These are phyloP conservation scores for Xerocomellus intermedius DNA, from an alignment of 768 basidiomycete species.

Conservation along the genomic window DNA sequence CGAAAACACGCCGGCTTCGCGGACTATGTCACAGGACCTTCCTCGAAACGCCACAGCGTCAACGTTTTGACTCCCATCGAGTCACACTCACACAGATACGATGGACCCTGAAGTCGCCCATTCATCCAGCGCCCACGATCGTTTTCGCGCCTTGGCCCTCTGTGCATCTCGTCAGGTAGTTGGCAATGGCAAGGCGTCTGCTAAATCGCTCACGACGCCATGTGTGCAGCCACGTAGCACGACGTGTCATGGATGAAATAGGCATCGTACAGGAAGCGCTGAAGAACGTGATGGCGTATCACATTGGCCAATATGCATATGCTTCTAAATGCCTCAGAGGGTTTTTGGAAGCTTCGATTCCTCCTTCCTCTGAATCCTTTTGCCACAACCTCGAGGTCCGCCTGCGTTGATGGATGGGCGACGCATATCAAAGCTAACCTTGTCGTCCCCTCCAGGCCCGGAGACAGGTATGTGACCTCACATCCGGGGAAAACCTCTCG, in stretches of 20 bases:
- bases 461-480: not conserved
- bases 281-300: slow-evolving; percentile 1
- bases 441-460: not conserved
- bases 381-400: slow-evolving; percentile 12
- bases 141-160: not conserved
- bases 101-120: too few relatives aligned
- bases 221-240: too few relatives aligned
- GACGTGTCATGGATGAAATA: not conserved
- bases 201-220: not conserved
- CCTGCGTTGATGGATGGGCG: slow-evolving; percentile 1
- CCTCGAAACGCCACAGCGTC: slow-evolving; percentile 3
- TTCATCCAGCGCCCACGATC: too few relatives aligned
- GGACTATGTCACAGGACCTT: slow-evolving; percentile 1
- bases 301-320: not conserved
- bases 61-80: not conserved
- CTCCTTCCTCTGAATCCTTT: not conserved
- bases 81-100: slow-evolving; percentile 13
- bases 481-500: not conserved
- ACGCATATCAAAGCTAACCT: slow-evolving; percentile 11
- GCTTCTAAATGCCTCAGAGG: not conserved
- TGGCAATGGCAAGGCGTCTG: not conserved
- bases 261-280: not conserved
- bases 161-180: not conserved
- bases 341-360: not conserved
- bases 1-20: slow-evolving; percentile 8